These are phyloP conservation scores for Pestalotiopsis sp. DNA, from an alignment of 2,329 filamentous ascomycete species.

Conservation along the genomic window DNA sequence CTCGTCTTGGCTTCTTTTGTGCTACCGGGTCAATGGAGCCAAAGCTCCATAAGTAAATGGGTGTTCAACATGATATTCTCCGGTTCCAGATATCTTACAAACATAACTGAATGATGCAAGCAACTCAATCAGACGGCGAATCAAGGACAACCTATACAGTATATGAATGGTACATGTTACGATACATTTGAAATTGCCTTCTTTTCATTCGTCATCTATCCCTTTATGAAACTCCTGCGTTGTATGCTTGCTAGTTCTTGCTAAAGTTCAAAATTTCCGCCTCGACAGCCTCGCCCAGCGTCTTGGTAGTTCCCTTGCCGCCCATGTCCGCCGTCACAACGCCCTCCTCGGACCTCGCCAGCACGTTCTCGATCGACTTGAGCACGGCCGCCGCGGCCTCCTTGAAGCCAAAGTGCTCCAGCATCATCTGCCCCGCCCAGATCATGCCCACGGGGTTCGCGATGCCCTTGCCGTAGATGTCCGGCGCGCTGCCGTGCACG, in stretches of 20 bases:
- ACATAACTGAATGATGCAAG: no score
- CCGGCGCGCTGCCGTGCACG: slow-evolving; percentile 64
- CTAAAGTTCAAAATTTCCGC: slow-evolving; percentile 23
- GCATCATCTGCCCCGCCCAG: slow-evolving; percentile 71
- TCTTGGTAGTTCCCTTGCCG: slow-evolving; percentile 56
- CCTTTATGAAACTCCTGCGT: no score
- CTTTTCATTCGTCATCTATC: neutral
- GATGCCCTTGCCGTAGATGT: slow-evolving; percentile 64
- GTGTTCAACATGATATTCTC: no score
- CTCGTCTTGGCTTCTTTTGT: no score
- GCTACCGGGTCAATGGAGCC: no score
- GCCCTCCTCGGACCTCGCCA: slow-evolving; percentile 44
- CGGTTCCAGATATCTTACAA: no score
- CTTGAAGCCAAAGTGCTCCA: slow-evolving; percentile 62
- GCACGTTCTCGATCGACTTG: slow-evolving; percentile 28
- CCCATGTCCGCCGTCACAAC: slow-evolving; percentile 62
- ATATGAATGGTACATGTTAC: neutral
- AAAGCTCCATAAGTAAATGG: no score
- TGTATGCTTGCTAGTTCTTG: neutral
- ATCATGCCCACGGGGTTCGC: slow-evolving; percentile 68
- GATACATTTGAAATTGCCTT: neutral
- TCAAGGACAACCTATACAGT: no score
- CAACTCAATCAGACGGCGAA: no score
- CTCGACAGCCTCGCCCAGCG: slow-evolving; percentile 56
- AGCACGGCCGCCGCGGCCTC: slow-evolving; percentile 51